phyloP scores from a whole-genome alignment of 768 basidiomycete genomes.

The Flagelloscypha sp. region DNA sequence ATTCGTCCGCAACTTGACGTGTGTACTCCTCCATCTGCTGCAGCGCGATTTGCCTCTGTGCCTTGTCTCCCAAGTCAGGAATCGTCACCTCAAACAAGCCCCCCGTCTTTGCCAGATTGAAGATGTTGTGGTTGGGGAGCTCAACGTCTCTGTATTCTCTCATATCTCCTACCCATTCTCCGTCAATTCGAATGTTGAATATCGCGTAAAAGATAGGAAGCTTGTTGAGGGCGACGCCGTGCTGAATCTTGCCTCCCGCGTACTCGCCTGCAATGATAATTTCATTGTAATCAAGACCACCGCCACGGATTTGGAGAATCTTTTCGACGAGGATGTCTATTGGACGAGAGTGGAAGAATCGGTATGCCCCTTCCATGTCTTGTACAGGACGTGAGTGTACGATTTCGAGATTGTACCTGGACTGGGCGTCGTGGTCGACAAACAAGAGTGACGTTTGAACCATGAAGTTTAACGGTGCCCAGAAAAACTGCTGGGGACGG shows the following conservation, averaged over 20 bases:
- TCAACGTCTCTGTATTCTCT: constrained; percentile 12
- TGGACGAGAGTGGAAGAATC: constrained; percentile 11
- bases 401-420: constrained; percentile 14
- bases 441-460: constrained; percentile 14
- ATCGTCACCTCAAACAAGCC: constrained; percentile 13
- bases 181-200: constrained; percentile 17
- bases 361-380: constrained; percentile 12
- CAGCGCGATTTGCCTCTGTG: constrained; percentile 1
- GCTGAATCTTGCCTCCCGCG: constrained; percentile 14
- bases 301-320: constrained; percentile 10
- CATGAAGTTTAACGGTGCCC: constrained; percentile 15
- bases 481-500: too few relatives aligned
- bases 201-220: constrained; percentile 15
- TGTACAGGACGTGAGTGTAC: constrained; percentile 10
- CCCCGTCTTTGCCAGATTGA: constrained; percentile 11
- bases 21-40: constrained; percentile 13
- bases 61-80: constrained; percentile 4
- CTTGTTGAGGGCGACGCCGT: constrained; percentile 12
- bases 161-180: constrained; percentile 14
- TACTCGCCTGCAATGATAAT: constrained; percentile 14
- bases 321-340: constrained; percentile 12
- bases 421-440: constrained; percentile 5
- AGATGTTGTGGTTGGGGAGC: constrained; percentile 13
- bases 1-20: constrained; percentile 10
- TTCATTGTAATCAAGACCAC: constrained; percentile 6